Evolutionary conservation across 164 flowering plant species (phyloP), one percentile per base, ranked within the genome.

Genomic region (Aristolochia fimbriata): DNA sequence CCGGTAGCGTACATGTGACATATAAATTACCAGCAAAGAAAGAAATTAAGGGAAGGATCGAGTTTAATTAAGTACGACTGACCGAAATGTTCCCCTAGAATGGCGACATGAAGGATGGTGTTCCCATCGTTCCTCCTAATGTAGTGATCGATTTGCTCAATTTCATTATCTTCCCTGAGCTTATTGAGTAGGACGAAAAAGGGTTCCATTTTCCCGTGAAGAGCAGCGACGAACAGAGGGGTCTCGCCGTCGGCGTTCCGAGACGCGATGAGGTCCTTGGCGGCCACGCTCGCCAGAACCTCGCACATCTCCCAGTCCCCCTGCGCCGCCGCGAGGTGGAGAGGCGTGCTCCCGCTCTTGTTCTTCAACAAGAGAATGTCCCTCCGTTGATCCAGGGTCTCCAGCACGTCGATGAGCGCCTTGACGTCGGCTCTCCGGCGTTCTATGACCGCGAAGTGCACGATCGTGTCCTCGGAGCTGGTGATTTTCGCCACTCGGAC

Each of bases 361-460:
- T 77, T 71, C 45, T 21, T 13, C 1, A 59, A 48, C 3, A 15
- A 0, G 0, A 73, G 64, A 6, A 23, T 55, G 7, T 51, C 49
- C 1, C 2, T 19, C 0, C 14, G 13, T 11, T 16, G 16, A 11
- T 74, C 63, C 9, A 5, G 1, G 0, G 3, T 27, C 30, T 51
- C 4, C 0, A 74, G 60, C 0, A 77, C 2, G 31, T 30, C 24
- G 0, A 73, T 71, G 0, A 64, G 17, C 2, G 47, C 62, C 17
- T 37, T 64, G 60, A 62, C 33, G 30, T 6, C 43, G 11, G 7
- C 8, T 7, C 12, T 37, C 43, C 12, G 43, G 4, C 61, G 64
- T 20, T 70, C 68, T 5, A 61, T 60, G 37, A 74, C 73, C 0
- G 78, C 78, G 1, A 65, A 9, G 41, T 78, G 78, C 27, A 78